A percentile compares a stretch with the other conserved stretches of the same genome.
Evolutionary conservation across 2,329 filamentous ascomycete genomes (phyloP).

Genomic region (Dryadomyces sulphureus): DNA sequence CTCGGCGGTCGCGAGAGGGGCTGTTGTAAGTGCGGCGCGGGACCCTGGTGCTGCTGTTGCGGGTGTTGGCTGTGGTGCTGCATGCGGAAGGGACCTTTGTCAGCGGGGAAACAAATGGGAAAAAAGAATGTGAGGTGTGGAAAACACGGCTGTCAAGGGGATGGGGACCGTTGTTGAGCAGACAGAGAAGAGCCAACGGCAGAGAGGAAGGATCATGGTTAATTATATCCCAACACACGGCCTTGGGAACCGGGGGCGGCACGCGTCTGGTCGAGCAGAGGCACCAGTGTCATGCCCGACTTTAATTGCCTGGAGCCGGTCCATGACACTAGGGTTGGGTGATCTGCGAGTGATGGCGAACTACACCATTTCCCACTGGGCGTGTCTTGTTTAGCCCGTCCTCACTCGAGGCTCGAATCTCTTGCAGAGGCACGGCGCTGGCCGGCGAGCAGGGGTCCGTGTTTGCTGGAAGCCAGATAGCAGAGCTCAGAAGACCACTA

Average conservation of each 20-base stretch:
- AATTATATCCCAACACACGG: conserved; percentile 9
- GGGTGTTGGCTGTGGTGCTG: conserved; percentile 65
- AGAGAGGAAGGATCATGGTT: conserved; percentile 5
- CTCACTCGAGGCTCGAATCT: too few relatives aligned
- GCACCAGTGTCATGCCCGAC: neutral
- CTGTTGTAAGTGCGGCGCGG: conserved; percentile 44
- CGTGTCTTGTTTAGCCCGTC: too few relatives aligned
- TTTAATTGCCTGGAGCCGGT: conserved; percentile 5
- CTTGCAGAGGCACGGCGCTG: too few relatives aligned
- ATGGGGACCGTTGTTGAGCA: conserved; percentile 1
- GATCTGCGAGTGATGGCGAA: neutral
- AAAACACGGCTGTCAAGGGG: neutral
- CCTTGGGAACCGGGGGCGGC: neutral
- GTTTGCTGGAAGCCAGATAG: neutral
- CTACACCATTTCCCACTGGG: neutral
- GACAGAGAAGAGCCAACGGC: conserved; percentile 4
- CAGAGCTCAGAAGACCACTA: neutral
- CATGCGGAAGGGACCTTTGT: conserved; percentile 40
- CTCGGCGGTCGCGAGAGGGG: conserved; percentile 58
- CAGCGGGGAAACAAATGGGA: too few relatives aligned
- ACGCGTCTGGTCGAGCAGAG: neutral
- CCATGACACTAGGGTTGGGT: neutral
- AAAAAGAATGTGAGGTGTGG: neutral
- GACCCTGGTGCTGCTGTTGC: conserved; percentile 51
- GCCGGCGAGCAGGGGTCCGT: too few relatives aligned